phyloP scores from a whole-genome alignment of 1,139 yeast species.

The Hemisphaericaspora subhashii region DNA sequence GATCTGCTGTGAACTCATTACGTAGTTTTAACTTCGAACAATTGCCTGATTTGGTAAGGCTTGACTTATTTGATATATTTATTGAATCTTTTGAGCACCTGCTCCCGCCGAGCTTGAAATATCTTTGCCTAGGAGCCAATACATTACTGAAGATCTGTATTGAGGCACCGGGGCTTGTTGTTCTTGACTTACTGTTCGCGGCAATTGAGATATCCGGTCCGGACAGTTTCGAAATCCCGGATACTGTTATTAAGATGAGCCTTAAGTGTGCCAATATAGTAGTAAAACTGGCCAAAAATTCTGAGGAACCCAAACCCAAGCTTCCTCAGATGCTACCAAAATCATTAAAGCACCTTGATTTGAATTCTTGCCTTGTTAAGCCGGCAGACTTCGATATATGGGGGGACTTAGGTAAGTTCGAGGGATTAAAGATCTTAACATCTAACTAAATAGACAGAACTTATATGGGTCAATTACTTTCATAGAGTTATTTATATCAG shows the following conservation, averaged over 20 bases:
- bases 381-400: background rate
- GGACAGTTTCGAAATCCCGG: background rate
- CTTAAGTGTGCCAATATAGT: background rate
- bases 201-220: too few species aligned
- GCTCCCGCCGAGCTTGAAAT: background rate
- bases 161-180: background rate
- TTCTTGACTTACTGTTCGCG: constrained; percentile 1
- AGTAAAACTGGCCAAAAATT: too few species aligned
- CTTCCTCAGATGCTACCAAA: background rate
- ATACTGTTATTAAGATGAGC: background rate
- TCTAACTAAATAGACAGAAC: too few species aligned
- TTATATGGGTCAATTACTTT: too few species aligned
- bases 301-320: background rate
- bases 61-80: background rate
- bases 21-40: background rate
- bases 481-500: too few species aligned
- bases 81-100: background rate
- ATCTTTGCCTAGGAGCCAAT: background rate
- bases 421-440: too few species aligned
- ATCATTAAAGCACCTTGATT: background rate
- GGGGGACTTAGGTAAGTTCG: too few species aligned
- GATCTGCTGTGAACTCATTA: too few species aligned
- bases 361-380: background rate
- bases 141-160: background rate
- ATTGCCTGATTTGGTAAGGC: background rate